phyloP scores from a whole-genome alignment of 306 rosid species.

The Herpetospermum pedunculosum region DNA sequence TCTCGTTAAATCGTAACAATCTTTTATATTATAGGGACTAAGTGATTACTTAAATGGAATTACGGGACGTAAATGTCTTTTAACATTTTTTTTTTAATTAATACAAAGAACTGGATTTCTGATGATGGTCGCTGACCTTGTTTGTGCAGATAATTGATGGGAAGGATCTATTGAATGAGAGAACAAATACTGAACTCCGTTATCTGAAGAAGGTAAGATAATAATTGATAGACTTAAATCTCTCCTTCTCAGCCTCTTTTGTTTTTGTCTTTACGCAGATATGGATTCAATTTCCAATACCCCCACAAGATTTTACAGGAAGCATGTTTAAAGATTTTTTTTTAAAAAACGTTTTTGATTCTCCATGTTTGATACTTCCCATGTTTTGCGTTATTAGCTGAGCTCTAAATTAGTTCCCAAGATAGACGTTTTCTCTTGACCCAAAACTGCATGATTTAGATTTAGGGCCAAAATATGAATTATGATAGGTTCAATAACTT shows the following conservation, averaged over 20 bases:
- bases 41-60: too few species aligned
- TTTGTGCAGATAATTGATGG: slow-evolving; percentile 66
- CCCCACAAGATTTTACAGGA: neutral
- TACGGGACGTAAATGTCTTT: too few species aligned
- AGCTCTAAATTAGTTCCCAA: too few species aligned
- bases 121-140: neutral
- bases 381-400: too few species aligned
- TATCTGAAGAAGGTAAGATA: slow-evolving; percentile 67
- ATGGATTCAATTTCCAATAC: neutral
- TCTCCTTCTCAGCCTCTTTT: neutral
- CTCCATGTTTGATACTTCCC: too few species aligned
- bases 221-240: neutral
- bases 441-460: neutral
- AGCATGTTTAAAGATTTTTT: neutral
- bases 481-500: neutral
- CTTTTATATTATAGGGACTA: too few species aligned
- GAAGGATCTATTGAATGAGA: slow-evolving; percentile 67
- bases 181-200: slow-evolving; percentile 80
- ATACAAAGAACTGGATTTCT: neutral
- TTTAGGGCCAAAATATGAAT: neutral
- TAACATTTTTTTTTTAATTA: neutral
- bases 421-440: neutral
- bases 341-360: neutral
- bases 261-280: neutral
- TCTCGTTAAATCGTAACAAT: too few species aligned